Conservation (phyloP, 169 alveolate genomes). For the Plasmodium billcollinsi region DNA sequence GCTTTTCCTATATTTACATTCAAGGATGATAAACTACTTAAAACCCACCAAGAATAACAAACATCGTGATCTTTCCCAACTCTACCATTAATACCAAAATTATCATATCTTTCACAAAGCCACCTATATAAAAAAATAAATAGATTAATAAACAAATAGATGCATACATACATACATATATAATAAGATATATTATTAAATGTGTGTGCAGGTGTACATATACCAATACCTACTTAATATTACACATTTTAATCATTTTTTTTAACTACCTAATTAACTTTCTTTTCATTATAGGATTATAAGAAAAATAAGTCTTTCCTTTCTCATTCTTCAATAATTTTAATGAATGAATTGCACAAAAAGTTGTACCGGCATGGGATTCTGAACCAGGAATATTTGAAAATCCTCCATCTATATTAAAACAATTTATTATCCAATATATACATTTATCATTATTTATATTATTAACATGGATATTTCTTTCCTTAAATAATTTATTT, state of each 20-base stretch:
- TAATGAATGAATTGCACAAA: conserved; percentile 78
- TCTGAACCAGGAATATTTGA: conserved; percentile 74
- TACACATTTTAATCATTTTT: not conserved
- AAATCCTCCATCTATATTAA: conserved; percentile 85
- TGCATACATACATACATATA: not conserved
- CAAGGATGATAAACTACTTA: conserved; percentile 76
- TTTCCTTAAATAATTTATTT: conserved; percentile 18
- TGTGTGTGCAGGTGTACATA: not conserved
- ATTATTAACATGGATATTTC: conserved; percentile 29
- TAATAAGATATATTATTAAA: not conserved
- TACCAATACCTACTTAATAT: not conserved
- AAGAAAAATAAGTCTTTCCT: conserved; percentile 7
- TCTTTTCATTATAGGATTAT: not conserved
- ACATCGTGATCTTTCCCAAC: conserved; percentile 83
- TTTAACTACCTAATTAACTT: conserved; percentile 20
- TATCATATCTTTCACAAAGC: conserved; percentile 69
- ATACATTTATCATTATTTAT: conserved; percentile 11
- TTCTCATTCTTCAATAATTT: conserved; percentile 18
- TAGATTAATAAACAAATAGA: not conserved
- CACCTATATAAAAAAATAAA: conserved; percentile 30
- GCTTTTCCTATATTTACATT: conserved; percentile 18
- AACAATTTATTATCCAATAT: conserved; percentile 73
- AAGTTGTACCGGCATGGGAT: conserved; percentile 85
- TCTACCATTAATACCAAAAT: conserved; percentile 81
- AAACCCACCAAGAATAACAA: conserved; percentile 85